Evolutionary conservation across 192 early-diverging fungal genomes (phyloP), one percentile per base, ranked within the genome.

Genomic region (Coemansia sp.): DNA sequence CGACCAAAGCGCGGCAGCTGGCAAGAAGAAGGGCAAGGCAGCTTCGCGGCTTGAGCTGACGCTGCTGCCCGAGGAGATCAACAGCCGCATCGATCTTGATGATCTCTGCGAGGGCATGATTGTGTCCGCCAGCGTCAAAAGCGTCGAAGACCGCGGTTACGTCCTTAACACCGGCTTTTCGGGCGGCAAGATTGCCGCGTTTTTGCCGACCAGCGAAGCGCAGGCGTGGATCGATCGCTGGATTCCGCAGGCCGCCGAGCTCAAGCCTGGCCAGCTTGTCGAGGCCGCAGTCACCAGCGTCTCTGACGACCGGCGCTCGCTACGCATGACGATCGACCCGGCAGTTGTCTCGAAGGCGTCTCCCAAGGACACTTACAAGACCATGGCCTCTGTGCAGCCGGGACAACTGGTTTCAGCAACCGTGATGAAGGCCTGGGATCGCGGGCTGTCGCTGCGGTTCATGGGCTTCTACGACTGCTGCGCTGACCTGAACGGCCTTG

Each of bases 71-170:
- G 78, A 85, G 32, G 73, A 85, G 45, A 84, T 92, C 49, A 98
- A 98, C 72, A 72, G 70, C 11, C 82, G 86, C 70, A 70, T 95
- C 27, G 73, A 77, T 27, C 54, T 67, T 0, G 69, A 77, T 1
- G 92, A 93, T 52, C 54, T 96, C 40, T 72, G 84, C 29, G 73
- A 84, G 31, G 94, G 93, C 31, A 80, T 89, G 83, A 47, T 85
- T 21, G 35, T 96, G 54, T 65, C 86, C 19, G 89, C 84, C 45
- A 76, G 84, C 23, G 84, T 98, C 19, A 71, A 86, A 54, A 92
- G 89, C 62, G 82, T 91, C 4, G 95, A 98, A 75, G 95, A 98
- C 78, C 93, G 93, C 63, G 95, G 95, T 23, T 96, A 94, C 57
- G 82, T 96, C 38, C 62, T 98, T 18, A 84, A 82, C 21, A 69